Evolutionary conservation across 2,329 filamentous ascomycete genomes (phyloP), one percentile per base, ranked within the genome.

Genomic region (Sarocladium strictum): DNA sequence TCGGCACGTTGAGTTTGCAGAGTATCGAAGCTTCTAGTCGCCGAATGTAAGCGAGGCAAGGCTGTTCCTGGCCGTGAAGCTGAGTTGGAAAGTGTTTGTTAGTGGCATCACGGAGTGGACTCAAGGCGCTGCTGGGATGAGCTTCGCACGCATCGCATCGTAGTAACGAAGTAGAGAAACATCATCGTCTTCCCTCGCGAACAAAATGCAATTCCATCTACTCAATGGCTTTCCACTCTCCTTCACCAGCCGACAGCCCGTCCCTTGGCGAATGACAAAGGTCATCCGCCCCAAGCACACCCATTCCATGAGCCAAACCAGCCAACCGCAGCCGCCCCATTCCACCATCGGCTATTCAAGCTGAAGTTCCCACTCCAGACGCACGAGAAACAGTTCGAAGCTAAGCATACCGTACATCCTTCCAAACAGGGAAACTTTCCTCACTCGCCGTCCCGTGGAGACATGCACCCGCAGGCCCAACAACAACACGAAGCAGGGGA

Each of bases 201-300:
- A n/a, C n/a, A n/a, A n/a, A n/a, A n/a, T n/a, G n/a, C n/a, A n/a
- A n/a, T n/a, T n/a, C n/a, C n/a, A n/a, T n/a, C n/a, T n/a, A n/a
- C n/a, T n/a, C n/a, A 7, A 32, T 12, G 7, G 6, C 29, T 7
- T 32, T 12, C 12, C 29, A 38, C 17, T 45, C 3, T 7, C 7
- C 47, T 29, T 3, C 5, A 32, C 26, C 23, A 6, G n/a, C 26
- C 3, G 47, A 6, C 26, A 51, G 15, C 47, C 47, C 47, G 19
- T 51, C 47, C 19, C 47, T 51, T 32, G 47, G 47, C 47, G 47
- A 51, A 51, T n/a, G n/a, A 51, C 47, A 35, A 3, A 51, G n/a
- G 29, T 51, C 47, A 35, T 29, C 47, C 17, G 47, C 27, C 11
- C 10, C n/a, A 11, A 6, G 6, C 12, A 33, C 29, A 29, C 47